phyloP scores from a whole-genome alignment of 768 basidiomycete species.

The Calvatia gigantea region DNA sequence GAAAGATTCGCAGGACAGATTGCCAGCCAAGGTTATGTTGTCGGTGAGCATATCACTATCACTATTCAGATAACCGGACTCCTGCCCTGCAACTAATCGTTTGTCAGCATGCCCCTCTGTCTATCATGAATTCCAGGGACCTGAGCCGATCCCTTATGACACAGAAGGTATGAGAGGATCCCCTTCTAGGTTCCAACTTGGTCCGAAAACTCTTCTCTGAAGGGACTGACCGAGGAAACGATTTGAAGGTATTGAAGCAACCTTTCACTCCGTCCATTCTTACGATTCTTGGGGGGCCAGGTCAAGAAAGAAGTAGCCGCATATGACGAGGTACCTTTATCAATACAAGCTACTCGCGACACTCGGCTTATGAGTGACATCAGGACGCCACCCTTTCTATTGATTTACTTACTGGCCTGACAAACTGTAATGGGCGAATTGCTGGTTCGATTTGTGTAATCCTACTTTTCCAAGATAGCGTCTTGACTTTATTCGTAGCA shows the following conservation, averaged over 20 bases:
- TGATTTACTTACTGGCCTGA: slow-evolving; percentile 67
- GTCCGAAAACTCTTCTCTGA: not conserved
- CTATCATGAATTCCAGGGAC: slow-evolving; percentile 92
- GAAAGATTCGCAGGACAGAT: slow-evolving; percentile 88
- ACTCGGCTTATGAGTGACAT: not conserved
- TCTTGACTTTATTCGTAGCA: slow-evolving; percentile 33
- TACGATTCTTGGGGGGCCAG: slow-evolving; percentile 35
- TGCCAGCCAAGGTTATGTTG: slow-evolving; percentile 81
- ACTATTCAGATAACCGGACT: not conserved
- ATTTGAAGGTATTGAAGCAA: slow-evolving; percentile 66
- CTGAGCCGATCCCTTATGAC: slow-evolving; percentile 88
- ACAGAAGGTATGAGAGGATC: slow-evolving; percentile 53
- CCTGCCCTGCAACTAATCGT: not conserved
- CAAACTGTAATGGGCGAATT: slow-evolving; percentile 90
- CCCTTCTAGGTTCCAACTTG: not conserved
- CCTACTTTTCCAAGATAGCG: not conserved
- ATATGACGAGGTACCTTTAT: slow-evolving; percentile 71
- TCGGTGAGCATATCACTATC: slow-evolving; percentile 45
- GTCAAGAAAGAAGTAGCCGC: slow-evolving; percentile 84
- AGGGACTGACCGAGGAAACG: slow-evolving; percentile 71
- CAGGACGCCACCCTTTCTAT: slow-evolving; percentile 79
- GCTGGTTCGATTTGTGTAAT: slow-evolving; percentile 49
- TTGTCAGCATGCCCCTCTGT: slow-evolving; percentile 71
- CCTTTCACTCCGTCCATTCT: not conserved
- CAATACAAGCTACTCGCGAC: not conserved